Conservation (phyloP, 2,329 filamentous ascomycete genomes). For the Curvularia spicifera region DNA sequence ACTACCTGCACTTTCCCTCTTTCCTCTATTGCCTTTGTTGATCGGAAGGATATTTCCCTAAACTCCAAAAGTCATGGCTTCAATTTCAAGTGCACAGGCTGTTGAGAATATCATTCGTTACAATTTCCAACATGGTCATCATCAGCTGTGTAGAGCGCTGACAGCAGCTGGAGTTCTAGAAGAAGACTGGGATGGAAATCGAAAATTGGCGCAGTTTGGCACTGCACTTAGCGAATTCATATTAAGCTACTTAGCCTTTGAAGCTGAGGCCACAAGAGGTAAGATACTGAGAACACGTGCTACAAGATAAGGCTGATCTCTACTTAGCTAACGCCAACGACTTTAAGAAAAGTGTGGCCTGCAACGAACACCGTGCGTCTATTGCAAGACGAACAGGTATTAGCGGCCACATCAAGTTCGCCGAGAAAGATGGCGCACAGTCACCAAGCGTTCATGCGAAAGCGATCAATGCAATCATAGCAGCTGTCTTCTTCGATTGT, state of each 20-base stretch:
- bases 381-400: conserved; percentile 5
- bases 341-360: conserved; percentile 7
- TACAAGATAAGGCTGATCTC: not conserved
- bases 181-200: conserved; percentile 7
- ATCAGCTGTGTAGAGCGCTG: conserved; percentile 2
- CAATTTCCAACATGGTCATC: not conserved
- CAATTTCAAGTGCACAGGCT: not conserved
- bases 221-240: conserved; percentile 3
- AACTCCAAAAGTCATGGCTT: not conserved
- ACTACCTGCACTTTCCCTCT: too few species aligned
- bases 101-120: conserved; percentile 2
- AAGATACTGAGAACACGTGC: not conserved
- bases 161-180: conserved; percentile 10
- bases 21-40: too few species aligned
- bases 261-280: not conserved
- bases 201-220: conserved; percentile 5
- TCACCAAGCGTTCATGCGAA: conserved; percentile 7
- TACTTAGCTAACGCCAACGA: conserved; percentile 1
- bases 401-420: conserved; percentile 1
- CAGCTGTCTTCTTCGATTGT: conserved; percentile 6
- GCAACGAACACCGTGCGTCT: conserved; percentile 6
- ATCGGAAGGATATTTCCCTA: too few species aligned
- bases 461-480: conserved; percentile 10
- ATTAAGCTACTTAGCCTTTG: conserved; percentile 2
- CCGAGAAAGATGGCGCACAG: conserved; percentile 2